Base-by-base conservation (phyloP, 768 basidiomycete genomes). In the Lactifluus subvellereus region DNA sequence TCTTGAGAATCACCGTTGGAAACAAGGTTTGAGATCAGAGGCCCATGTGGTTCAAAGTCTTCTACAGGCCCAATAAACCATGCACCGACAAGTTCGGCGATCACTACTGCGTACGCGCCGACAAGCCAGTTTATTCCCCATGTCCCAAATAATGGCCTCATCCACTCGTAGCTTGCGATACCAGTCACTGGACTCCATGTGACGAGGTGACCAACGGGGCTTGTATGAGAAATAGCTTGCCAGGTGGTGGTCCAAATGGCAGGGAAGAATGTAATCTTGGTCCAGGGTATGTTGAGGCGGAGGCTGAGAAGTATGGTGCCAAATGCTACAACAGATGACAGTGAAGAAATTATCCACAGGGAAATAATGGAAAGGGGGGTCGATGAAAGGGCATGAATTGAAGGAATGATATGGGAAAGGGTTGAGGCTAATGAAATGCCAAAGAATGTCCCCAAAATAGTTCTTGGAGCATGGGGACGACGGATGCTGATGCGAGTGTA, bases 101-200 rank as follows among this genome's bases (percentile, higher is more conserved):
- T 67, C 10, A 91, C 78, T 10, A 84, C 82, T 5, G 88, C 88
- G 86, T 87, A 93, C 8, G 83, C 84, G n/a, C 82, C 90, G 7
- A 82, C 78, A 32, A 87, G 71, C 87, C 89, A 93, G 71, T 93
- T 88, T 61, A 83, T 79, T 8, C 81, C 83, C 37, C 77, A 72
- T 37, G 85, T 78, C 5, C 91, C 91, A 27, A 82, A 65, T 49
- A 78, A 71, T 0, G 80, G 82, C 2, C 81, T 67, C n/a, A 85
- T 72, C 89, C 90, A 94, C 3, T 69, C 69, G 69, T 92, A 93
- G 0, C 80, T 74, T 8, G 79, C 78, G 38, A 79, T 71, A 5
- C 80, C 80, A 7, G 78, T 71, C 14, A 82, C 76, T 10, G 88
- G 84, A 37, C 80, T 85, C 90, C 90, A 93, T 16, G 85, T 81